These are phyloP conservation scores for Colletotrichum lupini DNA, from an alignment of 2,329 filamentous ascomycete species.

Conservation along the genomic window DNA sequence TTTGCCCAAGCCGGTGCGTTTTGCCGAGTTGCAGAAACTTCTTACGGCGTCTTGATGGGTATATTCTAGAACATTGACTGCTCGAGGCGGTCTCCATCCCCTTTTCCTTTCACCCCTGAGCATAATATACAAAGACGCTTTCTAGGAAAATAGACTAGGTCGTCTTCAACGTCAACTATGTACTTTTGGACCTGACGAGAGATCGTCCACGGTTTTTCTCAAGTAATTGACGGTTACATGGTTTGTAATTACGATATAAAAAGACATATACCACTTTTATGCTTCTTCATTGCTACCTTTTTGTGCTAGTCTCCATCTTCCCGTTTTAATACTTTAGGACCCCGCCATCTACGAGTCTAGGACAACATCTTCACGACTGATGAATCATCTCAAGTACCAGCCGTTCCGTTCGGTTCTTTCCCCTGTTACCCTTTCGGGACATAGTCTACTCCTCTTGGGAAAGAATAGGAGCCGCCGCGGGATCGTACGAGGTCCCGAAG, in stretches of 20 bases:
- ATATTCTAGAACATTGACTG: neutral
- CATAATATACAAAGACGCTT: neutral
- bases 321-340: no score
- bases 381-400: neutral
- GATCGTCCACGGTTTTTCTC: neutral
- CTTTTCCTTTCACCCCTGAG: no score
- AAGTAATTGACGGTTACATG: neutral
- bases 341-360: no score
- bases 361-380: no score
- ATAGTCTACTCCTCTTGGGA: neutral
- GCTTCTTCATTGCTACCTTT: no score
- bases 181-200: neutral
- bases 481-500: constrained; percentile 13
- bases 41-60: constrained; percentile 27
- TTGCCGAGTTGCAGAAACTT: constrained; percentile 54
- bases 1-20: constrained; percentile 61
- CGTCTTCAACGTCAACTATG: neutral
- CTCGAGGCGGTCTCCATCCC: no score
- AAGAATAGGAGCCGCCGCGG: neutral
- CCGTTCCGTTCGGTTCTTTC: no score
- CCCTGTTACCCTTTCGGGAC: no score
- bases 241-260: neutral
- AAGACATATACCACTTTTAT: neutral
- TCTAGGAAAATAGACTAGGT: neutral
- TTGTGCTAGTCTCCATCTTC: neutral